These are phyloP conservation scores for Vachellia pachyceras DNA, from an alignment of 306 rosid genomes.

Conservation along the genomic window DNA sequence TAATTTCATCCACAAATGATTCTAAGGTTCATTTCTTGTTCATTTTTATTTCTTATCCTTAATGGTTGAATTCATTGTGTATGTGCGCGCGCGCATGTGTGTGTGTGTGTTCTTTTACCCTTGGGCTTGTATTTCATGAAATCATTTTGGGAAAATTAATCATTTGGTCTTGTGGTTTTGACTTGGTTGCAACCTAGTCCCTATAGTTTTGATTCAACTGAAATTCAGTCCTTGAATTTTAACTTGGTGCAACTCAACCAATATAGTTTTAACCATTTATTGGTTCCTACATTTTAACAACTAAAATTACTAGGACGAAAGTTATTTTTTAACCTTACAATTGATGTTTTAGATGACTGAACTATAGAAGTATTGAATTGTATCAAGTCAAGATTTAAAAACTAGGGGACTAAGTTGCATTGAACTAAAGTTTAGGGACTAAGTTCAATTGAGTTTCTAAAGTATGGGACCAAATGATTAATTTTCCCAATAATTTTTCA, in stretches of 20 bases:
- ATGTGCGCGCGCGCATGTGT: too few species aligned
- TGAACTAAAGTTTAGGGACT: not conserved
- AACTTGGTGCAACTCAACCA: too few species aligned
- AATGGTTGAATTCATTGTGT: not conserved
- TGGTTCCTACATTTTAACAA: too few species aligned
- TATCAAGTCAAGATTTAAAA: not conserved
- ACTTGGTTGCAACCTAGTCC: too few species aligned
- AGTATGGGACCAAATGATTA: not conserved
- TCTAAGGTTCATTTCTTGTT: slow-evolving; percentile 66
- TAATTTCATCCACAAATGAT: slow-evolving; percentile 78
- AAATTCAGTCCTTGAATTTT: too few species aligned
- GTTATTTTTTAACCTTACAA: too few species aligned
- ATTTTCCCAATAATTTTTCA: slow-evolving; percentile 6
- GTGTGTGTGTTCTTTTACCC: not conserved
- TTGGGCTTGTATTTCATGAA: not conserved
- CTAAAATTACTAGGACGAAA: too few species aligned
- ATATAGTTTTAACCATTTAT: too few species aligned
- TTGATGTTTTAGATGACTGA: too few species aligned
- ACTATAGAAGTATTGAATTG: too few species aligned
- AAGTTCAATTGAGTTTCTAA: not conserved
- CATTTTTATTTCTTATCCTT: not conserved
- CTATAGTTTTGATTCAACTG: too few species aligned
- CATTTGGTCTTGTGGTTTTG: too few species aligned
- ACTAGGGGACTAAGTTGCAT: not conserved
- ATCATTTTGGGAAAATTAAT: not conserved